Percentiles rank a stretch among this genome's conserved stretches.
phyloP scores from a whole-genome alignment of 140 eudicot genomes.

The Flaveria floridana region DNA sequence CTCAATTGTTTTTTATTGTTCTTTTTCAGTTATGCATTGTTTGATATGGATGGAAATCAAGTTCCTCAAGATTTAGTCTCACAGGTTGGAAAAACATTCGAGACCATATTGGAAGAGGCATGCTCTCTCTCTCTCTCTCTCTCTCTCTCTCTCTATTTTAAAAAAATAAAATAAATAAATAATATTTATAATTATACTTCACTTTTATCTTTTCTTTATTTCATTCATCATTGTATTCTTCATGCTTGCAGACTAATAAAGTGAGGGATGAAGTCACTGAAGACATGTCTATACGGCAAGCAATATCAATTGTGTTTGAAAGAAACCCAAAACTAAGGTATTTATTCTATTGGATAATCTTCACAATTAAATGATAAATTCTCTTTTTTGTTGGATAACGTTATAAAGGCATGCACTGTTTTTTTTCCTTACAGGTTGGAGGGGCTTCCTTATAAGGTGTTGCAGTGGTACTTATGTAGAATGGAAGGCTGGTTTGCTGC shows the following conservation, averaged over 20 bases:
- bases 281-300: slow-evolving; percentile 83
- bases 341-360: slow-evolving; percentile 1
- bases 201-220: slow-evolving; percentile 5
- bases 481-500: slow-evolving; percentile 99
- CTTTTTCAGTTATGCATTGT: slow-evolving; percentile 79
- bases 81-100: slow-evolving; percentile 83
- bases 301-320: slow-evolving; percentile 76
- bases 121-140: slow-evolving; percentile 30
- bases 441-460: slow-evolving; percentile 86
- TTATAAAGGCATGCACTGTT: slow-evolving; percentile 9
- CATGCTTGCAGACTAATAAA: slow-evolving; percentile 56
- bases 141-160: not conserved
- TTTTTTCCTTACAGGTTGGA: slow-evolving; percentile 54
- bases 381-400: not conserved
- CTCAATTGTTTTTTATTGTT: not conserved
- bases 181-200: not conserved
- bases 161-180: not conserved
- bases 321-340: slow-evolving; percentile 90
- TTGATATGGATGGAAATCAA: slow-evolving; percentile 91
- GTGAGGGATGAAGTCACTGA: slow-evolving; percentile 64
- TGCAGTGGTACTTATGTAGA: slow-evolving; percentile 99
- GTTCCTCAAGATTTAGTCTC: slow-evolving; percentile 91
- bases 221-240: slow-evolving; percentile 16
- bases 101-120: slow-evolving; percentile 85
- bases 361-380: not conserved